Percentiles rank a stretch among this genome's conserved stretches.
Conservation (phyloP, 176 grass and related monocot genomes). For the Aegilops tauschii region DNA sequence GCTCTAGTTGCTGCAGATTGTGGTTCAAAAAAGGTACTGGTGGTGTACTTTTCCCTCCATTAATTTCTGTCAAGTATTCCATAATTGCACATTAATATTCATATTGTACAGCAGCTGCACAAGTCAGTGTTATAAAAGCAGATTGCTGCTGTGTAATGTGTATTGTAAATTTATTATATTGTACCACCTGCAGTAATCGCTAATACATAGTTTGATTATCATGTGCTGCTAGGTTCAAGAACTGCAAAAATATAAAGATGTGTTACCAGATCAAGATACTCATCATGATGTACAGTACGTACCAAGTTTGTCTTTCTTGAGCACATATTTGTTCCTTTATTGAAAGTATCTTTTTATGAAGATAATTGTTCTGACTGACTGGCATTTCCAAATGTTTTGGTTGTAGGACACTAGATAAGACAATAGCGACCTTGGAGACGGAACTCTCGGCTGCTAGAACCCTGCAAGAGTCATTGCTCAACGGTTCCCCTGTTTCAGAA, state of each 20-base stretch:
- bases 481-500: conserved; percentile 74
- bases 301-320: conserved; percentile 8
- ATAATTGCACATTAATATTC: not conserved
- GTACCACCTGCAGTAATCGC: not conserved
- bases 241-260: conserved; percentile 47
- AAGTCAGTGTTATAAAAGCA: not conserved
- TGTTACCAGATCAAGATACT: conserved; percentile 44
- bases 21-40: conserved; percentile 58
- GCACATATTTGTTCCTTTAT: conserved; percentile 5
- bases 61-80: not conserved
- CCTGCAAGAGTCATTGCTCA: conserved; percentile 78
- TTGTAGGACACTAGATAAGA: conserved; percentile 71
- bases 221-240: conserved; percentile 45
- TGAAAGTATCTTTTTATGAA: not conserved
- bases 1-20: conserved; percentile 41
- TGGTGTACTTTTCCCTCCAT: not conserved
- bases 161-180: not conserved
- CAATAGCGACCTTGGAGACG: conserved; percentile 84
- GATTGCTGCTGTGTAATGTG: not conserved
- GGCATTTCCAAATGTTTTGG: not conserved
- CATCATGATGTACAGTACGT: conserved; percentile 74
- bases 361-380: conserved; percentile 5
- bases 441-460: conserved; percentile 77
- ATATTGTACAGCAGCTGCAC: not conserved
- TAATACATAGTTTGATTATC: conserved; percentile 4